phyloP scores from a whole-genome alignment of 768 basidiomycete species.

The Roridomyces roridus region DNA sequence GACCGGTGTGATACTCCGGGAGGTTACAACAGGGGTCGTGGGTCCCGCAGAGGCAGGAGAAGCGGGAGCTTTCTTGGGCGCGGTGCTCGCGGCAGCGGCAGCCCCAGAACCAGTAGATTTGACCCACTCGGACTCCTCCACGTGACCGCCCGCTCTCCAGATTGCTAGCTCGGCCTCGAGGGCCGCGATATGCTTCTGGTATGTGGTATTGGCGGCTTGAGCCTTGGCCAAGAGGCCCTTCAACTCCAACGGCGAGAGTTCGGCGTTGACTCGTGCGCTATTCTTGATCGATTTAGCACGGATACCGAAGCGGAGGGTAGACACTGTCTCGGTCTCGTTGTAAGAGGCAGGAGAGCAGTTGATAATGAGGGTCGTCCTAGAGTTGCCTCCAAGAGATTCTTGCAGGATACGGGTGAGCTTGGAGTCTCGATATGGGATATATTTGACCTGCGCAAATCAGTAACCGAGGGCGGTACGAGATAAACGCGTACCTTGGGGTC shows the following conservation, averaged over 20 bases:
- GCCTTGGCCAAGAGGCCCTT: conserved; percentile 92
- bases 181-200: conserved; percentile 85
- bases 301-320: conserved; percentile 98
- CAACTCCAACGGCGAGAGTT: conserved; percentile 94
- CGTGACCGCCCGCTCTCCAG: conserved; percentile 88
- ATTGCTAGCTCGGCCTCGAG: conserved; percentile 90
- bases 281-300: conserved; percentile 99
- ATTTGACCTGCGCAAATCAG: conserved; percentile 70
- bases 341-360: conserved; percentile 98
- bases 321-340: conserved; percentile 96
- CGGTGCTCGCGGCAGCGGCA: conserved; percentile 54
- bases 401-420: conserved; percentile 98
- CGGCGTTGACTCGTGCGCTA: conserved; percentile 97
- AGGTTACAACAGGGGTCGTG: conserved; percentile 38
- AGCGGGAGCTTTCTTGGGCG: conserved; percentile 69
- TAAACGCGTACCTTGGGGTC: conserved; percentile 77
- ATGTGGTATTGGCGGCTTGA: conserved; percentile 81
- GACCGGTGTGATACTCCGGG: conserved; percentile 72
- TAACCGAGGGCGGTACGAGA: not conserved
- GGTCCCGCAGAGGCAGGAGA: conserved; percentile 67
- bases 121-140: conserved; percentile 87
- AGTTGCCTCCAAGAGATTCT: conserved; percentile 97
- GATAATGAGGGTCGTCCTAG: conserved; percentile 96
- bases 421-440: conserved; percentile 98
- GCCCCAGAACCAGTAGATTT: conserved; percentile 49